These are phyloP conservation scores for Erysiphe pulchra DNA, from an alignment of 2,329 filamentous ascomycete species.

Conservation along the genomic window DNA sequence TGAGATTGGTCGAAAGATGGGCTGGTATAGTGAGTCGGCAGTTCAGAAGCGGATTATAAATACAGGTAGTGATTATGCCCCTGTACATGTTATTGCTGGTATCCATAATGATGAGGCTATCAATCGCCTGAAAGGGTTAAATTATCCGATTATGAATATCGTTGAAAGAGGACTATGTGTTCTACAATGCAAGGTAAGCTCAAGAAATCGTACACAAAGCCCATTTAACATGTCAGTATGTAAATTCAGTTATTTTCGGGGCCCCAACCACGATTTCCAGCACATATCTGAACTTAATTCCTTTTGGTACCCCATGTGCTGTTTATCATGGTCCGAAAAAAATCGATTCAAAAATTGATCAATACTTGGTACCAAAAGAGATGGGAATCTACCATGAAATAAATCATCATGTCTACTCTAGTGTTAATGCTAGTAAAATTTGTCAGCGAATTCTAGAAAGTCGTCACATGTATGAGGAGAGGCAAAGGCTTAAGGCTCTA, in stretches of 20 bases:
- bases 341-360: constrained; percentile 47
- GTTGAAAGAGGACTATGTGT: constrained; percentile 91
- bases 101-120: constrained; percentile 90
- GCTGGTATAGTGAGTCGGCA: constrained; percentile 49
- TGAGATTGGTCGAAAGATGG: constrained; percentile 34
- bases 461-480: constrained; percentile 66
- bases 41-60: constrained; percentile 32
- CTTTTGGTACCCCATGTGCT: constrained; percentile 46
- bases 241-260: constrained; percentile 69
- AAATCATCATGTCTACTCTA: constrained; percentile 48
- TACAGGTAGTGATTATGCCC: constrained; percentile 46
- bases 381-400: constrained; percentile 72
- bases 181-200: constrained; percentile 62
- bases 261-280: constrained; percentile 71
- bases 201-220: neutral
- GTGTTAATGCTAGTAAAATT: constrained; percentile 82
- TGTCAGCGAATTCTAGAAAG: constrained; percentile 76
- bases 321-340: constrained; percentile 94
- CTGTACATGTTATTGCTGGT: constrained; percentile 72
- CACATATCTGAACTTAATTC: constrained; percentile 48
- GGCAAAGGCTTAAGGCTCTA: constrained; percentile 70
- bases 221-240: constrained; percentile 29
- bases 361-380: constrained; percentile 54
- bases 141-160: constrained; percentile 99
- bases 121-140: constrained; percentile 88